Evolutionary conservation across 495 filamentous ascomycete species (phyloP).

Genomic region (Aspergillus sclerotiicarbonarius): DNA sequence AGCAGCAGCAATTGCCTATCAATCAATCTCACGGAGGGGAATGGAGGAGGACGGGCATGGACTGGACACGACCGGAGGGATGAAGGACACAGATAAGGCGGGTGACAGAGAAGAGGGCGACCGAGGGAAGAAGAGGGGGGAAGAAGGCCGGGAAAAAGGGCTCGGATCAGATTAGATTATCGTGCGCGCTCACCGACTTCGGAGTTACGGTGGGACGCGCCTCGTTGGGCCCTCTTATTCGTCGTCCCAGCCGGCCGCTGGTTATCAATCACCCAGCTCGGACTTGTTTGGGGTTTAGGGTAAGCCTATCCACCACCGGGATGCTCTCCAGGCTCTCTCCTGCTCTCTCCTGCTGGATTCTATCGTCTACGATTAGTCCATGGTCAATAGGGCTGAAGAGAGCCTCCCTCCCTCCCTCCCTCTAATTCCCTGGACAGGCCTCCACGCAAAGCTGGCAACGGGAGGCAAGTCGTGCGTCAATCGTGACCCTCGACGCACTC

Average conservation of each 20-base stretch:
- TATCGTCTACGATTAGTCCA: not conserved
- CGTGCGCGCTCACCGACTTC: conserved; percentile 30
- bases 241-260: conserved; percentile 7
- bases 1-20: not conserved
- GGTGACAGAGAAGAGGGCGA: conserved; percentile 14
- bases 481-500: not conserved
- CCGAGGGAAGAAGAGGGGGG: conserved; percentile 17
- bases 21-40: not conserved
- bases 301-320: not conserved
- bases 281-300: conserved; percentile 8
- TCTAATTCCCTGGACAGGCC: too few species aligned
- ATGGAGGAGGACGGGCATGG: conserved; percentile 1
- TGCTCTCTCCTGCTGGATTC: too few species aligned
- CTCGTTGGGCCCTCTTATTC: conserved; percentile 10
- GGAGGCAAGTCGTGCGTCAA: not conserved
- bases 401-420: too few species aligned
- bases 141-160: conserved; percentile 24
- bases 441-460: too few species aligned
- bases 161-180: conserved; percentile 50
- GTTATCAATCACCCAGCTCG: conserved; percentile 16
- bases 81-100: conserved; percentile 7
- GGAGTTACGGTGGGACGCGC: conserved; percentile 12
- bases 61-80: conserved; percentile 4
- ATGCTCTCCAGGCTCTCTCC: too few species aligned
- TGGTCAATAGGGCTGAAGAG: not conserved